Evolutionary conservation across 306 rosid genomes (phyloP).

Genomic region (Trifolium pratense): DNA sequence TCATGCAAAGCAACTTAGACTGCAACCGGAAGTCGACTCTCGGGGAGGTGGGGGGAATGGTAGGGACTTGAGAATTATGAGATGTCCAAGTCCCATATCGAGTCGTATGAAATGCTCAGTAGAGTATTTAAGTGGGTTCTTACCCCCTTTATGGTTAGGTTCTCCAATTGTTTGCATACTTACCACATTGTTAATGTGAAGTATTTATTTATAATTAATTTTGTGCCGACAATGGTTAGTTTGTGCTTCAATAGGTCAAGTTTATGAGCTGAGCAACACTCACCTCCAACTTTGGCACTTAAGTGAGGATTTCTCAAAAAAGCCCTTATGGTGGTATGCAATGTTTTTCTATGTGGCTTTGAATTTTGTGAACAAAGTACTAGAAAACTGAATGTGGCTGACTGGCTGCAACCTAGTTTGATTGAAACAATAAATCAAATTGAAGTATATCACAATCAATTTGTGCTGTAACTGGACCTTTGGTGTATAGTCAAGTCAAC

Average conservation of each 20-base stretch:
- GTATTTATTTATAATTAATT: too few relatives aligned
- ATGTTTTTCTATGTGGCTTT: constrained; percentile 25
- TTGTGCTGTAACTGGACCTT: constrained; percentile 30
- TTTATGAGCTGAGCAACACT: constrained; percentile 3
- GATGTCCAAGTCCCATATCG: not conserved
- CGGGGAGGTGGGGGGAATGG: not conserved
- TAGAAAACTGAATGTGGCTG: constrained; percentile 3
- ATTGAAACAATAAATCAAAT: constrained; percentile 14
- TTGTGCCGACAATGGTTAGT: not conserved
- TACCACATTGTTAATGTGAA: not conserved
- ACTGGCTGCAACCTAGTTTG: not conserved
- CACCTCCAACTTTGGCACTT: constrained; percentile 12
- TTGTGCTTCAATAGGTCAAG: constrained; percentile 9
- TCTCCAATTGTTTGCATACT: not conserved
- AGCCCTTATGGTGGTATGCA: not conserved
- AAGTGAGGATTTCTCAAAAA: not conserved
- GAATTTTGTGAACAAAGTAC: constrained; percentile 8
- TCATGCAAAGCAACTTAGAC: not conserved
- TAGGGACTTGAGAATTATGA: not conserved
- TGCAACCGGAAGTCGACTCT: not conserved
- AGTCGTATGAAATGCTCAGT: not conserved
- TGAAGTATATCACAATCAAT: not conserved
- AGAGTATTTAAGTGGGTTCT: not conserved
- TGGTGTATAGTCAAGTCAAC: not conserved
- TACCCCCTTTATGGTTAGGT: not conserved